Conservation (phyloP, 2,329 filamentous ascomycete species). For the Fusarium concolor region DNA sequence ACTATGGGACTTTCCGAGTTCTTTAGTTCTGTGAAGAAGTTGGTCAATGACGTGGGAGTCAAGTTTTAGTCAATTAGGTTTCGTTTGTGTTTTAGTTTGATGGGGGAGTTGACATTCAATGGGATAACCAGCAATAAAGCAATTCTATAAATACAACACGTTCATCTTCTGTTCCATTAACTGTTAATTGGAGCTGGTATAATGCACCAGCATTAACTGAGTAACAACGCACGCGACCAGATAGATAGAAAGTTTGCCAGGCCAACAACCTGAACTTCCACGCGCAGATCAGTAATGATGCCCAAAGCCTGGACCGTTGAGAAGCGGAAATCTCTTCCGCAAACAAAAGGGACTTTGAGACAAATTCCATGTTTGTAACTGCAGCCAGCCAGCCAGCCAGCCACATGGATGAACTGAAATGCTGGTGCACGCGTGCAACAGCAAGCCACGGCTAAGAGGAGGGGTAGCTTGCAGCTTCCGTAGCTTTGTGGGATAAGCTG, state of each 20-base stretch:
- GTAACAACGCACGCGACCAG: no score
- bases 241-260: no score
- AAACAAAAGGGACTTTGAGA: background rate
- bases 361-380: background rate
- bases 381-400: no score
- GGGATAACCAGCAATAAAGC: no score
- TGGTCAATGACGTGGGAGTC: constrained; percentile 1
- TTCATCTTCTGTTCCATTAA: no score
- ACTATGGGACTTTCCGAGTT: constrained; percentile 36
- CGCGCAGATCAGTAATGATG: no score
- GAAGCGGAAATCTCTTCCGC: background rate
- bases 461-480: background rate
- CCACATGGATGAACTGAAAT: background rate
- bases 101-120: background rate
- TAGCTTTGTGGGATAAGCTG: background rate
- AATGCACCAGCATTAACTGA: no score
- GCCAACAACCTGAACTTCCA: background rate
- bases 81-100: background rate
- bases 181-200: no score
- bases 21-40: constrained; percentile 12
- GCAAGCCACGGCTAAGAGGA: background rate
- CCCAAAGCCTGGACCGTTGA: background rate
- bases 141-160: no score
- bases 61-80: background rate
- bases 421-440: no score